Base-by-base conservation (phyloP, 176 grass and related monocot species). In the Elymus sibiricus region DNA sequence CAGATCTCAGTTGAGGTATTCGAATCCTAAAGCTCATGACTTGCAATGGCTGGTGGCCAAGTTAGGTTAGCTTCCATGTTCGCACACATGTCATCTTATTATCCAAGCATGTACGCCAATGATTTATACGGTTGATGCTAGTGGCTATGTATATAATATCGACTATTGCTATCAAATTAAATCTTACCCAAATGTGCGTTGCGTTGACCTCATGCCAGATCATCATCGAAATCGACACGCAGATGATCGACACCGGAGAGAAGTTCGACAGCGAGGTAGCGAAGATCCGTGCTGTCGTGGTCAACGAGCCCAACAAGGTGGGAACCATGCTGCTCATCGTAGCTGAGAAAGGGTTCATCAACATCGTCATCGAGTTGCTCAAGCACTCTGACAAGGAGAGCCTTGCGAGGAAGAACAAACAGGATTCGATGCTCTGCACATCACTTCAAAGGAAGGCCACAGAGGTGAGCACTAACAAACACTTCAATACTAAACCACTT, bases 301-400 rank as follows among this genome's bases (percentile, higher is more conserved):
- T 99, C 55, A 47, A 47, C 43, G 3, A 99, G 62, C 17, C 88
- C 84, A 99, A 99, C 74, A 88, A 99, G 84, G 83, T 88, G 9
- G 92, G 94, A 68, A 99, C 92, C 7, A 88, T 88, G 32, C 71
- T 99, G 64, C 83, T 99, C 78, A n/a, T n/a, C n/a, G n/a, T n/a
- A n/a, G n/a, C n/a, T n/a, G n/a, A n/a, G n/a, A n/a, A n/a, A n/a
- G n/a, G n/a, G n/a, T n/a, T n/a, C n/a, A n/a, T n/a, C n/a, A n/a
- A n/a, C n/a, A n/a, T n/a, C 79, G 94, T 92, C 58, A n/a, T 94
- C 47, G 97, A 99, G 90, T 87, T 99, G 82, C 90, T 99, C 74
- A 93, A 94, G 44, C 91, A 94, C 97, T 90, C 97, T 1, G 85
- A 98, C 76, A 83, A 76, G 69, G 92, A 98, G 63, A 95, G 93